phyloP scores from a whole-genome alignment of 805 yeast genomes.

The Yarrowia divulgata region DNA sequence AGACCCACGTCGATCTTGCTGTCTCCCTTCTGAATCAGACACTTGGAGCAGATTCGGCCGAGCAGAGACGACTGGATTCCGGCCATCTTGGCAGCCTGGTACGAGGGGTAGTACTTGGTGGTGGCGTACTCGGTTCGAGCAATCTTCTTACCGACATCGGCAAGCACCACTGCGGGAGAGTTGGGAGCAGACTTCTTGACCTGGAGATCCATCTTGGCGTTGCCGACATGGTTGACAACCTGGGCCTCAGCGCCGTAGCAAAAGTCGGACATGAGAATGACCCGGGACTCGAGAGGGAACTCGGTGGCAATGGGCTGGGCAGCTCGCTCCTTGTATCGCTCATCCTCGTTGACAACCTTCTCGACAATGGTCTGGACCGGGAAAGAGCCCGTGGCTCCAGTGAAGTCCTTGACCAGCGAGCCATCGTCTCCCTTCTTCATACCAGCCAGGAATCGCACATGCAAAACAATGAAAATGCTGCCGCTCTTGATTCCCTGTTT shows the following conservation, averaged over 20 bases:
- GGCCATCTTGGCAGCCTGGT: conserved; percentile 65
- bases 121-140: conserved; percentile 63
- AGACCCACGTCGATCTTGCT: conserved; percentile 76
- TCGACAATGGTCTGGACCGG: conserved; percentile 88
- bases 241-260: conserved; percentile 82
- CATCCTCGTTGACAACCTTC: conserved; percentile 73
- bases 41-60: conserved; percentile 79
- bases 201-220: conserved; percentile 49
- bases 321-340: conserved; percentile 71
- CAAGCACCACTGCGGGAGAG: conserved; percentile 61
- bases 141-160: conserved; percentile 59
- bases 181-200: conserved; percentile 45
- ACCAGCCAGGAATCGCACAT: conserved; percentile 81
- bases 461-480: conserved; percentile 63
- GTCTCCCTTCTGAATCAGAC: conserved; percentile 62
- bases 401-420: conserved; percentile 76
- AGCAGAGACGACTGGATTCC: conserved; percentile 68
- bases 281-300: conserved; percentile 75
- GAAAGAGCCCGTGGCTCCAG: conserved; percentile 59
- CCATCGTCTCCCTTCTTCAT: conserved; percentile 73
- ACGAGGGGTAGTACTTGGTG: conserved; percentile 69
- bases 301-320: conserved; percentile 83
- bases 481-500: conserved; percentile 66
- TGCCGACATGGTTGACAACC: conserved; percentile 52
- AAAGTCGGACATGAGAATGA: conserved; percentile 80